Evolutionary conservation across 176 grass and related monocot genomes (phyloP), one percentile per base, ranked within the genome.

Genomic region (Olyra latifolia): DNA sequence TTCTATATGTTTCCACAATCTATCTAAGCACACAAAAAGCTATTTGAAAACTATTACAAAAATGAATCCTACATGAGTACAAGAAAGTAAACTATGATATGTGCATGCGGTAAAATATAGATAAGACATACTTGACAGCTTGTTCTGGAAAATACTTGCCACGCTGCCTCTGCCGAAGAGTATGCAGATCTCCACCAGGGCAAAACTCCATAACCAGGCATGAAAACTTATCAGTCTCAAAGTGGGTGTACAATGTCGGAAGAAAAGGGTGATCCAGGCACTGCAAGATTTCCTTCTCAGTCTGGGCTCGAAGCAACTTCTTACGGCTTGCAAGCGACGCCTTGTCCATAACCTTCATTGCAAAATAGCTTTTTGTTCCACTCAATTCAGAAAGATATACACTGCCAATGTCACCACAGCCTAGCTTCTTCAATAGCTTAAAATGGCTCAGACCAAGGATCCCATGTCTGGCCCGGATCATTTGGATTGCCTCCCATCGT

Each of bases 261-360:
- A 92, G 89, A 61, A 95, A 95, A n/a, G 93, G 93, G 52, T 95
- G 93, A 56, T 95, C 93, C 29, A 92, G 56, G 52, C 66, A 84
- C 69, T 95, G 93, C 66, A 95, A 66, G 47, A 95, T 92, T 50
- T 92, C 93, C 81, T 91, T 95, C 72, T 95, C 93, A 2, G 89
- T 95, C 80, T 95, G 89, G 52, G 93, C 85, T 50, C 89, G 91
- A 81, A 95, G 69, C 75, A 95, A 62, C 62, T 92, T 95, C 75
- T 95, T 95, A 10, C 89, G 87, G 74, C 87, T 87, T 35, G 89
- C 85, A 73, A 92, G 90, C 0, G 77, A 85, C 12, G 72, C 84
- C 84, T 95, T 95, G 72, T 95, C 93, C 89, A 95, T 95, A 52
- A 92, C 88, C 83, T 94, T 94, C 88, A 94, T 94, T 38, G 87